A percentile compares a stretch with the other conserved stretches of the same genome.
phyloP scores from a whole-genome alignment of 208 protist genomes.

The Trichomonas gallinae region DNA sequence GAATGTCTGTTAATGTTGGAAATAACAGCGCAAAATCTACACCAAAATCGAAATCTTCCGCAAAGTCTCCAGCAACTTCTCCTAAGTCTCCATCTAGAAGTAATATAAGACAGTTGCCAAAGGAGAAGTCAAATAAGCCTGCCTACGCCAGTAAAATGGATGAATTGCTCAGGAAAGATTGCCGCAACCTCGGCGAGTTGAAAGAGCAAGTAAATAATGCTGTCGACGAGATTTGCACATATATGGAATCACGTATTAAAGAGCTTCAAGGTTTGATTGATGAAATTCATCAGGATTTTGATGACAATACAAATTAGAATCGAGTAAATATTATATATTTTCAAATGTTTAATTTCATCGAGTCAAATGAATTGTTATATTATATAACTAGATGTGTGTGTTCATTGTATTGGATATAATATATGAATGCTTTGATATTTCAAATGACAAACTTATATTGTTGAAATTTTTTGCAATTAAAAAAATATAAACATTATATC shows the following conservation, averaged over 20 bases:
- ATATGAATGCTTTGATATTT: too few species aligned
- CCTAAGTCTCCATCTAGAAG: not conserved
- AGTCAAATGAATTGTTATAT: too few species aligned
- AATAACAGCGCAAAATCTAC: not conserved
- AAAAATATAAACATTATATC: too few species aligned
- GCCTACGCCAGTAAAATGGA: not conserved
- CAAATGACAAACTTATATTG: too few species aligned
- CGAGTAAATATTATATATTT: too few species aligned
- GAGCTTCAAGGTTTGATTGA: not conserved
- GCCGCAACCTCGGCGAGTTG: not conserved
- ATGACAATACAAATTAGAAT: not conserved
- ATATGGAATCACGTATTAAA: not conserved
- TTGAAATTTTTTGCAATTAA: too few species aligned
- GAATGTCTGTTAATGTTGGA: not conserved
- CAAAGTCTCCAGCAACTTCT: not conserved
- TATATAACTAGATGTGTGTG: too few species aligned
- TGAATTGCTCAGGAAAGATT: not conserved
- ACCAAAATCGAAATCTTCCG: not conserved
- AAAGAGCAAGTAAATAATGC: not conserved
- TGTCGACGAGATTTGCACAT: not conserved
- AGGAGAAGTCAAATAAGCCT: not conserved
- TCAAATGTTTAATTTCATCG: too few species aligned
- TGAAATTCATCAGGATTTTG: not conserved
- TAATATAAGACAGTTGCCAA: too few species aligned
- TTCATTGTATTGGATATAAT: too few species aligned